phyloP scores from a whole-genome alignment of 148 eudicot species.

The Nepenthes mirabilis region DNA sequence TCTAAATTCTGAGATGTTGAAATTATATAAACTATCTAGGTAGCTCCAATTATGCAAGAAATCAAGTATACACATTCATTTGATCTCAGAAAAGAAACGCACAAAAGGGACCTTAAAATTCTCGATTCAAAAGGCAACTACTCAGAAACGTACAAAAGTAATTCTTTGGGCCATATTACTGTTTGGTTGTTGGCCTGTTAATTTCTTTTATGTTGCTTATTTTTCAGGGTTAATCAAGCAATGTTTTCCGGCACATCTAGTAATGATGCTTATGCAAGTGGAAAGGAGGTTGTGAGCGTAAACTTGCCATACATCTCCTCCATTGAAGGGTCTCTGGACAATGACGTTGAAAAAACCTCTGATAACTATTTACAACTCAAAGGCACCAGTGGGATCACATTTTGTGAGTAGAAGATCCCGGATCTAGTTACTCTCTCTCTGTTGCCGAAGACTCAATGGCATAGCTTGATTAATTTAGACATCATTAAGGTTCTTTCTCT shows the following conservation, averaged over 20 bases:
- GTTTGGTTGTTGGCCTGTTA: background rate
- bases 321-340: constrained; percentile 27
- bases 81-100: no score
- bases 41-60: no score
- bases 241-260: constrained; percentile 73
- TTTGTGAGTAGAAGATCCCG: constrained; percentile 53
- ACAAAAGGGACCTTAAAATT: no score
- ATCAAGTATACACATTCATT: no score
- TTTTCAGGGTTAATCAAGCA: constrained; percentile 73
- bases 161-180: background rate
- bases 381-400: constrained; percentile 10
- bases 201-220: constrained; percentile 2
- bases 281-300: constrained; percentile 58
- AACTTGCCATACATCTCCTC: constrained; percentile 70
- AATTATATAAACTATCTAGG: no score
- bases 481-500: constrained; percentile 55
- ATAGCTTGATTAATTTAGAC: constrained; percentile 89
- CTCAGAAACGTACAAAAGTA: no score
- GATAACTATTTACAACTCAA: constrained; percentile 13
- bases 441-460: constrained; percentile 97
- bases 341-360: constrained; percentile 20
- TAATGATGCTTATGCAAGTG: constrained; percentile 62
- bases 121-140: no score
- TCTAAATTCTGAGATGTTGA: no score
- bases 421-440: constrained; percentile 88